Base-by-base conservation (phyloP, 73 alveolate species). In the Paramecium octaurelia region DNA sequence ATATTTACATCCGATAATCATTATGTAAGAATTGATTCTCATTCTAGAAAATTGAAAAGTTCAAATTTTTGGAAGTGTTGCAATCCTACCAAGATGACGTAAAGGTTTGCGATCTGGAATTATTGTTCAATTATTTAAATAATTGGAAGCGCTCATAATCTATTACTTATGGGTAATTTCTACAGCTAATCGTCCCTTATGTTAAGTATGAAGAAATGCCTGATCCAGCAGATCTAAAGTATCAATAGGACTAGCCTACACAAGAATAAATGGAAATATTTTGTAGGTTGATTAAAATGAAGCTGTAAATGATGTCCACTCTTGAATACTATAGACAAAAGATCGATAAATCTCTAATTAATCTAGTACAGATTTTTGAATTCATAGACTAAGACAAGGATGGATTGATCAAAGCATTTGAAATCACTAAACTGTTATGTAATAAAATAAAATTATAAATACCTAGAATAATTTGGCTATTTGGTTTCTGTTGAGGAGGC, bases 241-340 rank as follows among this genome's bases (percentile, higher is more conserved):
- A 44, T 24, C 12, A 80, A 35, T 46, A 80, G 9, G 91, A 80
- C 44, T 24, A 8, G 3, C 76, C 91, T 23, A 9, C 91, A 80
- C 7, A 42, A 46, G 73, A 43, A 43, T 64, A 80, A 23, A 43
- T 46, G 38, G 91, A 80, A 44, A 31, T 44, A 42, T 42, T 80
- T 40, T 31, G 35, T 24, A 80, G 91, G 46, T 31, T 80, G 14
- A 21, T 80, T 12, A 1, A 80, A 80, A 80, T 80, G 91, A 44
- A 80, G 6, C 23, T 80, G 3, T 35, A 80, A 80, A 80, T 80
- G 91, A 31, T 80, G 50, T 80, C 91, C 24, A 80, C 91, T 2
- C 31, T 80, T 2, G 91, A 80, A 8, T 80, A 80, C 16, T 31
- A 31, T 8, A 40, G 91, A 43, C 20, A 80, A 35, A 40, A 64